Percentiles rank a stretch among this genome's conserved stretches.
Conservation (phyloP, 805 yeast species). For the Myxozyma melibiosi region DNA sequence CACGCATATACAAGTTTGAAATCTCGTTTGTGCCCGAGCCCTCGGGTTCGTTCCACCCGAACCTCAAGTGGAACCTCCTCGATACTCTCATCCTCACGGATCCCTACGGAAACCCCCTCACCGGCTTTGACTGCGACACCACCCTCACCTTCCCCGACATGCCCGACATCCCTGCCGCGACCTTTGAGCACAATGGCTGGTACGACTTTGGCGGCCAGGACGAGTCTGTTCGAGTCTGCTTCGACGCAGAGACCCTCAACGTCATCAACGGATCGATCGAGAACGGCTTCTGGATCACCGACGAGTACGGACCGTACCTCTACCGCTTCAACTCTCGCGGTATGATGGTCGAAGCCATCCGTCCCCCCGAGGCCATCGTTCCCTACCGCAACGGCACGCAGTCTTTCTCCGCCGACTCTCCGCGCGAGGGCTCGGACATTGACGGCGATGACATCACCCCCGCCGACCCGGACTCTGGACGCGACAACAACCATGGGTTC, state of each 20-base stretch:
- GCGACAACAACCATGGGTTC: constrained; percentile 30
- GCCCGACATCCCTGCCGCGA: constrained; percentile 25
- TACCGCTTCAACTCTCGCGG: constrained; percentile 24
- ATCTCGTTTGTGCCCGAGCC: constrained; percentile 19
- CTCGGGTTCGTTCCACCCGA: constrained; percentile 13
- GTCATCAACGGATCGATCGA: constrained; percentile 22
- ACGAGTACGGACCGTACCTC: constrained; percentile 30
- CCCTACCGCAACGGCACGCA: constrained; percentile 26
- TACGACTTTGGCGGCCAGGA: constrained; percentile 20
- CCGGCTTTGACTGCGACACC: constrained; percentile 29
- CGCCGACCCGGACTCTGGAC: constrained; percentile 27
- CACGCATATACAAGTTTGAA: constrained; percentile 23
- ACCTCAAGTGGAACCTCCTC: constrained; percentile 21
- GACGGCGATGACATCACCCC: constrained; percentile 23
- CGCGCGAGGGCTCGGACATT: constrained; percentile 6
- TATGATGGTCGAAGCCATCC: constrained; percentile 27
- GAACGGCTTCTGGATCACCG: constrained; percentile 31
- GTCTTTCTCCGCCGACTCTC: constrained; percentile 29
- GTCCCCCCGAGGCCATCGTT: constrained; percentile 26
- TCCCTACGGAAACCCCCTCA: constrained; percentile 28
- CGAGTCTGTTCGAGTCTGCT: constrained; percentile 17
- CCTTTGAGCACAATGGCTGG: constrained; percentile 23
- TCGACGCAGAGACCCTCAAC: constrained; percentile 25
- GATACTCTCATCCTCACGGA: constrained; percentile 28
- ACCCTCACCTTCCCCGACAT: constrained; percentile 19